These are phyloP conservation scores for Globisporangium camurandrum DNA, from an alignment of 352 stramenopile species.

Conservation along the genomic window DNA sequence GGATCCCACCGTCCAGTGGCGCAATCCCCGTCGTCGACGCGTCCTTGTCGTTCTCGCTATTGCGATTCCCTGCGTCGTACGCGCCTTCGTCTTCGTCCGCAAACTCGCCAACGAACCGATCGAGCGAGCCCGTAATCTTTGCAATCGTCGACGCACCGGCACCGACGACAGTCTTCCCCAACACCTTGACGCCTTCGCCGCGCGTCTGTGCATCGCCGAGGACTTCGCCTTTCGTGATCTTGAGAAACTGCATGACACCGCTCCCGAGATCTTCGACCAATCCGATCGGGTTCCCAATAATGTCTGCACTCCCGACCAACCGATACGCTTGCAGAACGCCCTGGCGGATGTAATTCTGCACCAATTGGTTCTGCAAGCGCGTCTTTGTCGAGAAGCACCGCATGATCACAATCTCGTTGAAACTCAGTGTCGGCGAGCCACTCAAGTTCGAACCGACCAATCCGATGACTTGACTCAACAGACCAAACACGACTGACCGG, in stretches of 20 bases:
- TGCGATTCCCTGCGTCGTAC: background rate
- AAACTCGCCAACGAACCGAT: constrained; percentile 82
- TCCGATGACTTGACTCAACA: constrained; percentile 74
- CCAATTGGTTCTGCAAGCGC: constrained; percentile 64
- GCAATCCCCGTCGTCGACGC: constrained; percentile 30
- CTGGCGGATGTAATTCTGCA: constrained; percentile 80
- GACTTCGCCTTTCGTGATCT: constrained; percentile 85
- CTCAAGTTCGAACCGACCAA: constrained; percentile 81
- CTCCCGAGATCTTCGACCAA: constrained; percentile 81
- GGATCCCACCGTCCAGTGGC: constrained; percentile 31
- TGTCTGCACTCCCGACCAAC: constrained; percentile 75
- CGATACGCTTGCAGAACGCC: constrained; percentile 80
- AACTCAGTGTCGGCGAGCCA: constrained; percentile 74
- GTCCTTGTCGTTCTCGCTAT: constrained; percentile 15
- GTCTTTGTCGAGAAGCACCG: constrained; percentile 81
- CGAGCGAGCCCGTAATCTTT: constrained; percentile 82
- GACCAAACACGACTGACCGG: constrained; percentile 72
- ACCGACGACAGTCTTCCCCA: constrained; percentile 81
- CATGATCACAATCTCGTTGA: constrained; percentile 79
- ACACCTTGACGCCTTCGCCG: constrained; percentile 78
- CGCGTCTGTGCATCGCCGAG: constrained; percentile 75
- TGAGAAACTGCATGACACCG: constrained; percentile 82
- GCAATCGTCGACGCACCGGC: constrained; percentile 64
- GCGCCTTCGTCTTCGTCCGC: constrained; percentile 34
- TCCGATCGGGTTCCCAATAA: constrained; percentile 84